Percentiles rank a stretch among this genome's conserved stretches.
These are phyloP conservation scores for Pichia cabralensis DNA, from an alignment of 805 yeast genomes.

Conservation along the genomic window DNA sequence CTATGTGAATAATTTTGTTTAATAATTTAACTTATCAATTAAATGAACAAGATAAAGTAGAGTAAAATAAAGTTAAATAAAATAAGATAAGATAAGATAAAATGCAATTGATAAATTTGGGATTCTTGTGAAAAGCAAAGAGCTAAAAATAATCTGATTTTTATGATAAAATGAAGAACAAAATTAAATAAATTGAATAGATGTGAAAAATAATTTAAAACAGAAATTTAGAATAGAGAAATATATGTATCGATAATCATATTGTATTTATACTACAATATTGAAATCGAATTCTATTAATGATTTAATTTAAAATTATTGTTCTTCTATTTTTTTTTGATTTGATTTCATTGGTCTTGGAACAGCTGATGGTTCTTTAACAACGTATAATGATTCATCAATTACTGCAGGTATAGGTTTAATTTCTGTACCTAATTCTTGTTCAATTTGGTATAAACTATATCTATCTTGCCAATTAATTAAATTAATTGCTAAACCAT, in stretches of 20 bases:
- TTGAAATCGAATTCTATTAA: too few relatives aligned
- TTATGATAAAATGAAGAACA: too few relatives aligned
- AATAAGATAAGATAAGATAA: too few relatives aligned
- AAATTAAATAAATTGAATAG: too few relatives aligned
- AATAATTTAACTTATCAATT: too few relatives aligned
- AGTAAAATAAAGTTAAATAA: too few relatives aligned
- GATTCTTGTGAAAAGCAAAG: too few relatives aligned
- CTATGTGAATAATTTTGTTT: too few relatives aligned
- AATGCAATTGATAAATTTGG: too few relatives aligned
- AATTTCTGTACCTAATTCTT: conserved; percentile 94
- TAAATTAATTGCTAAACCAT: conserved; percentile 93
- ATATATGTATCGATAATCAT: neutral
- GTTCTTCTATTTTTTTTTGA: conserved; percentile 24
- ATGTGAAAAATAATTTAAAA: neutral
- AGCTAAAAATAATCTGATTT: too few relatives aligned
- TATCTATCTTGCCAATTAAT: conserved; percentile 96
- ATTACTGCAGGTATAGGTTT: conserved; percentile 93
- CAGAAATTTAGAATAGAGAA: neutral
- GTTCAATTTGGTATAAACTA: conserved; percentile 88
- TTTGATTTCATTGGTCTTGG: conserved; percentile 75
- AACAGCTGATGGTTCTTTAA: conserved; percentile 60
- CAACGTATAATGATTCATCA: conserved; percentile 82
- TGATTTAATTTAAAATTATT: conserved; percentile 5
- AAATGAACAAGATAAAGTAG: too few relatives aligned
- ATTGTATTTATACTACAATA: too few relatives aligned